Evolutionary conservation across 345 rosid species (phyloP), one percentile per base, ranked within the genome.

Genomic region (Sonneratia alba): DNA sequence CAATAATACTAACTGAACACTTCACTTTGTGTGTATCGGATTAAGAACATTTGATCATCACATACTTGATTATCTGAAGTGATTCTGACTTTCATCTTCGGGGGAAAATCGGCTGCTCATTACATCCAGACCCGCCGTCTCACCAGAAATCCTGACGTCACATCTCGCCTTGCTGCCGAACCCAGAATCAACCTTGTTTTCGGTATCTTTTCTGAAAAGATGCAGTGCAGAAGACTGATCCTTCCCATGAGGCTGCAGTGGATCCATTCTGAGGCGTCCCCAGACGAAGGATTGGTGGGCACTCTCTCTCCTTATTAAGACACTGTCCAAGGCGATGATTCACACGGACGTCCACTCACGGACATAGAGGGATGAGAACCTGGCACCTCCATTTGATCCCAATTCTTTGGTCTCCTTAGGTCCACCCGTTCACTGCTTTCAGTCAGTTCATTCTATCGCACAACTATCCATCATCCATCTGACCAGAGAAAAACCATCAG

Each of bases 201-300:
- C 56, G 7, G 84, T 73, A 48, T 95, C 99, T 77, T 77, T 90
- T 90, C 83, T 92, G 97, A 84, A 95, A 71, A 68, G 32, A 95
- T 97, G 85, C 97, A 92, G 75, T 85, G 91, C 36, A 95, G 90
- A 73, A 98, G 92, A 78, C 92, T 88, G 76, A 95, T 98, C 82
- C 99, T 87, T 55, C 98, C 87, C 96, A 95, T 92, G 45, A 95
- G 93, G 78, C 82, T 90, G 92, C 68, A 95, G 78, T 62, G 84
- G 82, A 63, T 78, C 89, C 74, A 75, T 55, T 82, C 94, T 72
- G 84, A 62, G 70, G 66, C 77, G 56, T 83, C 80, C 40, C 62
- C 84, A 36, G 86, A 40, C 37, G 79, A 78, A 66, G 82, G 81
- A 78, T 82, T 85, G 65, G 83, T 85, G 61, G 83, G 74, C 27